These are phyloP conservation scores for Microbotryum scabiosae DNA, from an alignment of 1,284 basidiomycete species.

Conservation along the genomic window DNA sequence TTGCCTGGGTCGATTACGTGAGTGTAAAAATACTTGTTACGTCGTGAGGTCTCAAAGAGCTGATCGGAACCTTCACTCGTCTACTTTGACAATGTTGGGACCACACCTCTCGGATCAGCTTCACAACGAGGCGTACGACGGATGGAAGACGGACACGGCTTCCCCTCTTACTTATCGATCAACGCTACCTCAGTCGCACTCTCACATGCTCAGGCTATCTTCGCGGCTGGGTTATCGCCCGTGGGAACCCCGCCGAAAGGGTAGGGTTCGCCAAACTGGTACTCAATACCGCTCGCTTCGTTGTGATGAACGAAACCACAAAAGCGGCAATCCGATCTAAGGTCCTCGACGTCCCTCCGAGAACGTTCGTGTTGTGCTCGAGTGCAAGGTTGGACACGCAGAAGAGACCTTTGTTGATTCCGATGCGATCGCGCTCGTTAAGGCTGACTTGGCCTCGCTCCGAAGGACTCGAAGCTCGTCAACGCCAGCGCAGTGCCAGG, in stretches of 20 bases:
- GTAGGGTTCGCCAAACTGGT: conserved; percentile 26
- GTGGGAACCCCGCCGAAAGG: conserved; percentile 13
- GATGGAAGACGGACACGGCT: conserved; percentile 22
- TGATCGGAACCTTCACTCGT: too few species aligned
- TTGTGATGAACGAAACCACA: conserved; percentile 3
- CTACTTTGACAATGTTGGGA: background rate
- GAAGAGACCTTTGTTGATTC: conserved; percentile 14
- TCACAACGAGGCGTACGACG: conserved; percentile 24
- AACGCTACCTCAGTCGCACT: conserved; percentile 22
- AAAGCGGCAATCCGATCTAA: conserved; percentile 3
- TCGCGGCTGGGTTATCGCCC: conserved; percentile 18
- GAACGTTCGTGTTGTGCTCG: conserved; percentile 10
- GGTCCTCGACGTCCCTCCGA: conserved; percentile 5
- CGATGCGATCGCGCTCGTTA: conserved; percentile 13
- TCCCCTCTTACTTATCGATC: conserved; percentile 15
- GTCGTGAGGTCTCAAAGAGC: background rate
- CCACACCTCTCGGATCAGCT: conserved; percentile 14
- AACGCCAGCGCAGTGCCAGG: too few species aligned
- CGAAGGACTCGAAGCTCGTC: too few species aligned
- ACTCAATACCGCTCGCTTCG: conserved; percentile 11
- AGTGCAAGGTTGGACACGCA: conserved; percentile 10
- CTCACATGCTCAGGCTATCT: conserved; percentile 23
- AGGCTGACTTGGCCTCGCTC: conserved; percentile 10
- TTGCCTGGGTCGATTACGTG: conserved; percentile 19
- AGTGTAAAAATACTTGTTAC: conserved; percentile 1